Percentiles rank a stretch among this genome's conserved stretches.
Evolutionary conservation across 768 basidiomycete species (phyloP).

Genomic region (Gloeopeniophorella convolvens): DNA sequence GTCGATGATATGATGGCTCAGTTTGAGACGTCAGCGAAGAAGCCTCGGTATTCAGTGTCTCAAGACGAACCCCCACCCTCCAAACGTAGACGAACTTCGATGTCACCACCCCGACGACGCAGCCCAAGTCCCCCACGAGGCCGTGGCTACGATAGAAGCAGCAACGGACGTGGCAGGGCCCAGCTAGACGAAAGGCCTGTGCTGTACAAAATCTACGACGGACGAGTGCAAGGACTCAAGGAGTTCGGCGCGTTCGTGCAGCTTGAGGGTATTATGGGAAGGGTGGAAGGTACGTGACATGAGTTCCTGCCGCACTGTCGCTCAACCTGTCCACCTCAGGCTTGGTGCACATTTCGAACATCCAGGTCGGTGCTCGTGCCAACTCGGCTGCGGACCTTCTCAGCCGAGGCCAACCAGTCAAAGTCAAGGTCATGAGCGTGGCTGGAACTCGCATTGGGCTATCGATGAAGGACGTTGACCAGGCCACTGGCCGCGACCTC

Average conservation of each 20-base stretch:
- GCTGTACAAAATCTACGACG: conserved; percentile 91
- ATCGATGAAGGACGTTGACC: conserved; percentile 99
- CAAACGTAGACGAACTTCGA: conserved; percentile 55
- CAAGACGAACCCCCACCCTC: conserved; percentile 33
- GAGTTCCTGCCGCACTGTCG: conserved; percentile 12
- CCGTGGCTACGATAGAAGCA: conserved; percentile 39
- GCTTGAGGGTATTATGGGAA: conserved; percentile 78
- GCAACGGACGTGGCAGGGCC: conserved; percentile 36
- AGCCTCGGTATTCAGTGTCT: conserved; percentile 38
- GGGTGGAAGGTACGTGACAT: conserved; percentile 74
- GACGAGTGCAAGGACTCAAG: conserved; percentile 76
- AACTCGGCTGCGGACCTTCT: conserved; percentile 85
- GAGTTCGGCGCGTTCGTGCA: conserved; percentile 96
- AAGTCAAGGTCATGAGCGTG: conserved; percentile 95
- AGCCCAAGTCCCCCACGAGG: conserved; percentile 59
- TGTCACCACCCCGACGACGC: conserved; percentile 40
- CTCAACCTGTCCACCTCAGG: conserved; percentile 41
- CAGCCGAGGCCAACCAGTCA: conserved; percentile 76
- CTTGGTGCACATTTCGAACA: conserved; percentile 95
- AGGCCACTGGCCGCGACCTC: conserved; percentile 80
- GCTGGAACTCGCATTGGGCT: conserved; percentile 76
- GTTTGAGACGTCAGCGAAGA: conserved; percentile 63
- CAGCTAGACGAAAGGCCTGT: conserved; percentile 75
- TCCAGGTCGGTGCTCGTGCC: conserved; percentile 77
- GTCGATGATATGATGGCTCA: conserved; percentile 85